Base-by-base conservation (phyloP, 1,139 yeast species). In the Pichia sp. region DNA sequence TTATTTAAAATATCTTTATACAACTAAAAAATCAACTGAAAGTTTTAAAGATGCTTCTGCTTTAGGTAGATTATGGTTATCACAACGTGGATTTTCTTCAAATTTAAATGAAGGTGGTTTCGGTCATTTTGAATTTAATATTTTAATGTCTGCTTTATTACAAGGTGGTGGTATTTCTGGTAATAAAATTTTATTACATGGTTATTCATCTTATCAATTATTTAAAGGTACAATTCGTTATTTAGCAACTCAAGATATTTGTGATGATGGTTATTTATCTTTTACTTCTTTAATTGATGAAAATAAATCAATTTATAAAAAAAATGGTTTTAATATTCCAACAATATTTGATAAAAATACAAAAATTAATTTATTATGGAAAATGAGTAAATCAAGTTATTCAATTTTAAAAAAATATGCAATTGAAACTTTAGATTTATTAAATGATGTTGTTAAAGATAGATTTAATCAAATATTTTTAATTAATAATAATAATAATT, bases 131-230 rank as follows among this genome's bases (percentile, higher is more conserved):
- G 97, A 92, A 66, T 89, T 89, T 65, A 82, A 92, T 26, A 68
- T 83, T 38, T 65, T 90, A 41, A 78, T 87, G 81, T 82, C 95
- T 37, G 84, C 89, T 1, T 68, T 92, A 47, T 69, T 92, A 36
- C 80, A 82, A 53, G 96, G 97, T 55, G 96, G 96, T 55, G 94
- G 95, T 42, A 63, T 70, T 10, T 74, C 73, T 53, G 90, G 94
- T 23, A 82, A 82, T 57, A 82, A 80, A 57, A 81, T 87, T 30
- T 69, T 92, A 47, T 65, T 89, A 39, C 82, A 82, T 55, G 98
- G 97, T 1, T 90, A 85, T 62, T 87, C 96, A 4, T 83, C 95
- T 28, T 92, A 89, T 61, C 98, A 92, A 65, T 68, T 92, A 46
- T 92, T 92, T 69, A 89, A 87, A 62, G 96, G 95, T 59, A 79